A percentile compares a stretch with the other conserved stretches of the same genome.
Evolutionary conservation across 2,329 filamentous ascomycete species (phyloP).

Genomic region (Fragosphaeria purpurea): DNA sequence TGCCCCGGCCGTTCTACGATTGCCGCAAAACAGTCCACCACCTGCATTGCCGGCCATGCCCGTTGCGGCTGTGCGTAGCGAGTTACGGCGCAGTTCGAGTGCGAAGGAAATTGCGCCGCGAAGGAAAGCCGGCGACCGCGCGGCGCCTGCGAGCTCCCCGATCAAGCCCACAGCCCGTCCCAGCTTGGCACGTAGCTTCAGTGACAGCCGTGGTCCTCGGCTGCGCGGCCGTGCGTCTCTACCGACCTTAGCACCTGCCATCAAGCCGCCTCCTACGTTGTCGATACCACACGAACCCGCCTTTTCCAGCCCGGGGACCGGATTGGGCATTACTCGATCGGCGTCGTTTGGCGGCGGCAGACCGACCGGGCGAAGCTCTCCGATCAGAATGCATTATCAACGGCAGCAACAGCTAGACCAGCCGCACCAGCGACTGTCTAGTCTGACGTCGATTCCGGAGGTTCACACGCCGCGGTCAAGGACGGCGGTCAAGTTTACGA

Average conservation of each 20-base stretch:
- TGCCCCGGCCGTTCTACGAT: constrained; percentile 10
- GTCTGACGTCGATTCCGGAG: constrained; percentile 50
- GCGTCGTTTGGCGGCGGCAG: constrained; percentile 24
- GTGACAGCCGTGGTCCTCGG: constrained; percentile 42
- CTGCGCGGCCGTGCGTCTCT: constrained; percentile 29
- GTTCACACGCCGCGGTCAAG: constrained; percentile 29
- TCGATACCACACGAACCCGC: constrained; percentile 8
- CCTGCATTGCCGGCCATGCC: constrained; percentile 18
- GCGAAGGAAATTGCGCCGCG: constrained; percentile 32
- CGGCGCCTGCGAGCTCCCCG: constrained; percentile 37
- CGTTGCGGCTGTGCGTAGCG: constrained; percentile 22
- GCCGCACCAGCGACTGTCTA: constrained; percentile 38
- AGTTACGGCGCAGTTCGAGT: constrained; percentile 36
- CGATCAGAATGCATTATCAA: constrained; percentile 40
- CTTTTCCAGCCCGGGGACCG: constrained; percentile 6
- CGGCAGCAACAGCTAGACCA: constrained; percentile 21
- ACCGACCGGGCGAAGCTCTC: constrained; percentile 39
- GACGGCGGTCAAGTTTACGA: constrained; percentile 52
- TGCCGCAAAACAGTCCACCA: constrained; percentile 17
- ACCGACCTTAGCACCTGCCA: constrained; percentile 38
- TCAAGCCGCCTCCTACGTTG: constrained; percentile 20
- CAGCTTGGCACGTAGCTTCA: constrained; percentile 43
- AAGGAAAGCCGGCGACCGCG: constrained; percentile 31
- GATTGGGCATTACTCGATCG: constrained; percentile 26
- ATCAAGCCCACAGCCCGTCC: constrained; percentile 37